Percentiles rank a stretch among this genome's conserved stretches.
Conservation (phyloP, 345 rosid genomes). For the Xanthoceras sorbifolium region DNA sequence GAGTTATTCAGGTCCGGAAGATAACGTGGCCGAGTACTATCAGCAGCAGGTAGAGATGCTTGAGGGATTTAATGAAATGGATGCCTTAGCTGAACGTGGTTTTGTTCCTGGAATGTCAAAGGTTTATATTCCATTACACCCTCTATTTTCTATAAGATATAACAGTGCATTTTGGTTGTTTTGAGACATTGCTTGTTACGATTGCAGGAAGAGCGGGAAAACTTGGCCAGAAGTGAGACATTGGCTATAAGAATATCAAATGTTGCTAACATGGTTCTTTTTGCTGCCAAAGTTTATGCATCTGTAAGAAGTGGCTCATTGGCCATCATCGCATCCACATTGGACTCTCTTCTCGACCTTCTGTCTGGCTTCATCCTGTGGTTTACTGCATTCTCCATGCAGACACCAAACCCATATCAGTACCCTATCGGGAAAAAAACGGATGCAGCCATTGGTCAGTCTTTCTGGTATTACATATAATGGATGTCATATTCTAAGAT, state of each 20-base stretch:
- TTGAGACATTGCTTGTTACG: conserved; percentile 18
- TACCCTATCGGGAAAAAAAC: conserved; percentile 98
- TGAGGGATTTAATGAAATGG: conserved; percentile 96
- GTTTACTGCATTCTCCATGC: conserved; percentile 99
- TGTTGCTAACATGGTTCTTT: conserved; percentile 89
- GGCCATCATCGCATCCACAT: conserved; percentile 93
- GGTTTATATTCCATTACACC: conserved; percentile 39
- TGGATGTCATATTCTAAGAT: neutral
- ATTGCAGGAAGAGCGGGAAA: conserved; percentile 82
- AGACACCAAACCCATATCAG: conserved; percentile 90
- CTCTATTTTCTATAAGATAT: conserved; percentile 1
- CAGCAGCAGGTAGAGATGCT: conserved; percentile 98
- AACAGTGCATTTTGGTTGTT: neutral
- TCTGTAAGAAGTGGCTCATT: conserved; percentile 87
- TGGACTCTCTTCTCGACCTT: conserved; percentile 98
- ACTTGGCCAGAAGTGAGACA: conserved; percentile 84
- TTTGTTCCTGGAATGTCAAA: conserved; percentile 86
- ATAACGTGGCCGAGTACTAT: conserved; percentile 88
- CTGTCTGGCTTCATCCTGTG: conserved; percentile 97
- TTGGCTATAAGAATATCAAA: conserved; percentile 91
- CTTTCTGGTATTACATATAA: conserved; percentile 5
- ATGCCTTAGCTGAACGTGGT: conserved; percentile 89
- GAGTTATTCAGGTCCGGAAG: conserved; percentile 73
- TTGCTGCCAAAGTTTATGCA: conserved; percentile 93
- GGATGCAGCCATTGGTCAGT: conserved; percentile 99